Evolutionary conservation across 768 basidiomycete genomes (phyloP), one percentile per base, ranked within the genome.

Genomic region (Hypsizygus marmoreus): DNA sequence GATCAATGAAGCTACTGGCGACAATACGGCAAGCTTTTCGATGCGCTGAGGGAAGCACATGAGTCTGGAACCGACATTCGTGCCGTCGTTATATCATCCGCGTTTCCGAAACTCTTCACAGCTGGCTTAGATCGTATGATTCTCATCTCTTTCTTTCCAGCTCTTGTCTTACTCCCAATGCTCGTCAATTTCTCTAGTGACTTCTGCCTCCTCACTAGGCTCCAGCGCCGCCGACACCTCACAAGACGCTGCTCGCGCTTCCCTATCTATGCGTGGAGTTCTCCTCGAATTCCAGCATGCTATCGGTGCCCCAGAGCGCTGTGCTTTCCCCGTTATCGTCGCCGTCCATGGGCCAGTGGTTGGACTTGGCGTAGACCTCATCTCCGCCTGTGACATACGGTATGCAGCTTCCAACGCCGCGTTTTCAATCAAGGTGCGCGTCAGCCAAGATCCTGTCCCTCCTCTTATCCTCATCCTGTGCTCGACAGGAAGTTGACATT

Each of bases 361-460:
- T 30, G 93, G 93, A 0, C 75, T 95, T 0, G 88, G 86, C 0
- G 72, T 95, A 8, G 93, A 97, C 63, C 72, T 94, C 32, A 74
- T 86, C 4, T 68, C 69, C 3, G 67, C 86, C 0, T 91, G 91
- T 61, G 94, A 95, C 61, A 76, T 97, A 8, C 78, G 93, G 0
- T 84, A 81, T 49, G 82, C 87, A 2, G 79, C 90, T 0, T 71
- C 77, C 0, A 74, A 86, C 50, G 59, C 80, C 0, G 59, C 58
- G 2, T 91, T 94, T 59, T 73, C 79, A 5, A 86, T 95, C 68
- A 88, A 91, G 70, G 91, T 84, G 33, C 38, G 74, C 49, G 1
- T 36, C 22, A 6, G 3, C 25, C n/a, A 2, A 19, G 4, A 1
- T 2, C n/a, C 23, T 14, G 6, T 30, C 45, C 14, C 16, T 56